Evolutionary conservation across 805 yeast genomes (phyloP), one percentile per base, ranked within the genome.

Genomic region (Zygoascus biomembranicola): DNA sequence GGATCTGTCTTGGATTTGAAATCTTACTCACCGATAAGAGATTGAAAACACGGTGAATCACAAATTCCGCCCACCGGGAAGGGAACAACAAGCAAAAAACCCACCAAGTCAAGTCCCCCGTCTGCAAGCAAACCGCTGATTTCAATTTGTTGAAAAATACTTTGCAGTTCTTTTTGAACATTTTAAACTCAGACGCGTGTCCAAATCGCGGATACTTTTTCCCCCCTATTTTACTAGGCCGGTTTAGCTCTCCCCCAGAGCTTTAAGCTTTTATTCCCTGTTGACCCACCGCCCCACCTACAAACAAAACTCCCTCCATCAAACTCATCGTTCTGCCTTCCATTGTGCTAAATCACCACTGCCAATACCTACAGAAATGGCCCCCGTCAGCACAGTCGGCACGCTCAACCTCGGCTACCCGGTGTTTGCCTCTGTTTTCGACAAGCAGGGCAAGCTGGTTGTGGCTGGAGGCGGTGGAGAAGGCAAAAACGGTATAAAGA

Each of bases 401-500:
- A 23, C 48, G 8, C 31, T 57, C 23, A 60, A 68, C 39, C 59
- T 66, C 26, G 67, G 64, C 23, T 64, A 63, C 42, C 98, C 99
- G 1, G 75, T 90, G 11, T 87, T 85, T 61, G 92, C 89, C 2
- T 84, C 92, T 51, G 79, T 80, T 56, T 90, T 88, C 65, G 73
- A 83, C 46, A 75, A 78, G 59, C 77, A 82, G 57, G 70, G 73
- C 56, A 77, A 82, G 1, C 66, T 90, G 28, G 67, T 90, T 49
- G 85, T 85, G 31, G 82, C 89, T 2, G 99, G 99, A 43, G 99
- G 99, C 46, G 97, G 97, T 32, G 98, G 97, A 26, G 95, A 88
- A 66, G 96, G 96, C 9, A 83, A 82, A 63, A 85, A 88, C 63
- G 97, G 96, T 32, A 82, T 89, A 52, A 86, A 90, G 43, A 92